These are phyloP conservation scores for Choiromyces venosus DNA, from an alignment of 495 filamentous ascomycete genomes.

Conservation along the genomic window DNA sequence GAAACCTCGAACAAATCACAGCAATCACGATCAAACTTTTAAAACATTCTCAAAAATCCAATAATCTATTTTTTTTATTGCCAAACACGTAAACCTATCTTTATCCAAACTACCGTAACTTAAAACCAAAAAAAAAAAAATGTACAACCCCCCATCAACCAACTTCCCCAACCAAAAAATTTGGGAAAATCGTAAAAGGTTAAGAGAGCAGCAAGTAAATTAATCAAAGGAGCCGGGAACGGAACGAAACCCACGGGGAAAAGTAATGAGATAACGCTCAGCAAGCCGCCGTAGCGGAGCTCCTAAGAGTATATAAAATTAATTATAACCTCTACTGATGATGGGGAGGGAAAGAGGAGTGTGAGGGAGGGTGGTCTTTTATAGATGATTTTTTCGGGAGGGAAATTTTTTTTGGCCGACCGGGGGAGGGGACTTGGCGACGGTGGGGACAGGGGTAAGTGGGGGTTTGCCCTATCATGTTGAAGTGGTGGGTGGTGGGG, in stretches of 20 bases:
- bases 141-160: neutral
- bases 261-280: conserved; percentile 37
- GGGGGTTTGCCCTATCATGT: neutral
- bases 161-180: neutral
- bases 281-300: conserved; percentile 44
- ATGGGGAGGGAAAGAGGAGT: conserved; percentile 35
- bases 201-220: conserved; percentile 37
- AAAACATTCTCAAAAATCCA: too few relatives aligned
- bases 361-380: conserved; percentile 5
- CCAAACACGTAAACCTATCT: neutral
- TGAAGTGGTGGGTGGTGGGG: neutral
- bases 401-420: neutral
- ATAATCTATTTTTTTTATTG: too few relatives aligned
- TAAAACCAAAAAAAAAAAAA: neutral
- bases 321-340: conserved; percentile 41
- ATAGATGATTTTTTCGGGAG: conserved; percentile 2
- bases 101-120: neutral
- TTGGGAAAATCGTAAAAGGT: neutral
- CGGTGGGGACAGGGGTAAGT: too few relatives aligned
- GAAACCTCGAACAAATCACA: neutral
- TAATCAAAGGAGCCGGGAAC: conserved; percentile 43
- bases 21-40: neutral
- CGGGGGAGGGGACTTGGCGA: neutral
- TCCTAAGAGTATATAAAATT: conserved; percentile 34
- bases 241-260: conserved; percentile 41